Evolutionary conservation across 2,329 filamentous ascomycete species (phyloP).

Genomic region (Orbilia oligospora): DNA sequence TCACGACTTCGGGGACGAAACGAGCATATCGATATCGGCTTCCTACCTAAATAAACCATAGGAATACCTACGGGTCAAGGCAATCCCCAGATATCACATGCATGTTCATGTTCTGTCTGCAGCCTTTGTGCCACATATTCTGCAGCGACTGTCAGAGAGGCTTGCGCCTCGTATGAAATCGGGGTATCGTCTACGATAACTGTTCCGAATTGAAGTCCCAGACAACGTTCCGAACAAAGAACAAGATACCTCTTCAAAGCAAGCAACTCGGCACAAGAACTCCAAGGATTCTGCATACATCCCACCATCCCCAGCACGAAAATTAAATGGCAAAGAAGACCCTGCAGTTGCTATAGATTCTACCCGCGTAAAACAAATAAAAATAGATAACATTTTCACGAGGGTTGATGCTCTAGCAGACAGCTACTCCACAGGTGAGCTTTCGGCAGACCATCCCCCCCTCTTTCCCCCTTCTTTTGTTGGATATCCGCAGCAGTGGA

Average conservation of each 20-base stretch:
- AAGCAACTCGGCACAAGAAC: constrained; percentile 3
- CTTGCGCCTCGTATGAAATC: neutral
- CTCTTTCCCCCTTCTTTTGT: constrained; percentile 1
- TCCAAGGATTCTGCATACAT: neutral
- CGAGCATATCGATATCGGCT: neutral
- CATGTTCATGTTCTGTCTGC: constrained; percentile 13
- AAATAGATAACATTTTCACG: constrained; percentile 1
- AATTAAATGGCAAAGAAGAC: neutral
- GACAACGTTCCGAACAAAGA: constrained; percentile 25
- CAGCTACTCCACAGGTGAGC: neutral
- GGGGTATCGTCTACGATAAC: neutral
- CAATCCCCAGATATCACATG: neutral
- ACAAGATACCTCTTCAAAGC: constrained; percentile 6
- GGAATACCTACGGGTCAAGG: neutral
- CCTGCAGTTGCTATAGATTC: neutral
- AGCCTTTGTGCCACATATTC: constrained; percentile 21
- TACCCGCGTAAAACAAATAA: neutral
- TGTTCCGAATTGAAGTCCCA: neutral
- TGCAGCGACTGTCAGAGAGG: neutral
- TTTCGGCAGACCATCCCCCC: neutral
- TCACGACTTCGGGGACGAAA: neutral
- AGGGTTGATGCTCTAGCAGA: neutral
- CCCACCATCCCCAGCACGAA: neutral
- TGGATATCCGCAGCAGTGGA: constrained; percentile 25
- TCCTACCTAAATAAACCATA: neutral